phyloP scores from a whole-genome alignment of 805 yeast species.

The Zygoascus ofunaensis region DNA sequence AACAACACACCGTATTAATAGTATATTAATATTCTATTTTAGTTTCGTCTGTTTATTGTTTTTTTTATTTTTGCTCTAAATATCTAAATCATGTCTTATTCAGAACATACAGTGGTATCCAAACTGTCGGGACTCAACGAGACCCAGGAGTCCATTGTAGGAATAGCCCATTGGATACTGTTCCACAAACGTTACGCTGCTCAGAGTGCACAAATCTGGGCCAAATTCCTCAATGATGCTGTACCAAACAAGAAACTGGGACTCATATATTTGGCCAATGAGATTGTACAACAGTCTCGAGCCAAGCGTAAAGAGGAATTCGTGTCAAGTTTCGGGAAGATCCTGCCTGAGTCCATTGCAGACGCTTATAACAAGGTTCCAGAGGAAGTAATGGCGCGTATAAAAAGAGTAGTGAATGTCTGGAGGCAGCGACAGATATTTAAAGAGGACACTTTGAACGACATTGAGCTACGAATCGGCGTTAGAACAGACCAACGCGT shows the following conservation, averaged over 20 bases:
- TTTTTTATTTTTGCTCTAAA: not conserved
- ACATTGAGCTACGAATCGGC: no score
- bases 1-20: no score
- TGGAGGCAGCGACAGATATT: slow-evolving; percentile 59
- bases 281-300: slow-evolving; percentile 69
- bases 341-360: slow-evolving; percentile 31
- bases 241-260: slow-evolving; percentile 35
- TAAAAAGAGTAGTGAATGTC: slow-evolving; percentile 51
- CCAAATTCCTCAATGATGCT: slow-evolving; percentile 19
- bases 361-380: slow-evolving; percentile 31
- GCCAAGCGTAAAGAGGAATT: slow-evolving; percentile 53
- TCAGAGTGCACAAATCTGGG: slow-evolving; percentile 48
- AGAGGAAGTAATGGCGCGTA: slow-evolving; percentile 40
- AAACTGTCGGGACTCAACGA: slow-evolving; percentile 39
- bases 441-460: slow-evolving; percentile 23
- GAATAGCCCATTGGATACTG: slow-evolving; percentile 64
- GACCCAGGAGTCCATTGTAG: slow-evolving; percentile 63
- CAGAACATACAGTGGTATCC: slow-evolving; percentile 40
- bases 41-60: no score
- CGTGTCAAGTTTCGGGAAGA: slow-evolving; percentile 43
- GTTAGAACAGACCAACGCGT: no score
- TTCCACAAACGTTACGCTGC: slow-evolving; percentile 55
- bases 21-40: no score
- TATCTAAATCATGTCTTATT: slow-evolving; percentile 35
- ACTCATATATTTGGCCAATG: slow-evolving; percentile 66